phyloP scores from a whole-genome alignment of 352 stramenopile genomes.

The Globisporangium nodosum region DNA sequence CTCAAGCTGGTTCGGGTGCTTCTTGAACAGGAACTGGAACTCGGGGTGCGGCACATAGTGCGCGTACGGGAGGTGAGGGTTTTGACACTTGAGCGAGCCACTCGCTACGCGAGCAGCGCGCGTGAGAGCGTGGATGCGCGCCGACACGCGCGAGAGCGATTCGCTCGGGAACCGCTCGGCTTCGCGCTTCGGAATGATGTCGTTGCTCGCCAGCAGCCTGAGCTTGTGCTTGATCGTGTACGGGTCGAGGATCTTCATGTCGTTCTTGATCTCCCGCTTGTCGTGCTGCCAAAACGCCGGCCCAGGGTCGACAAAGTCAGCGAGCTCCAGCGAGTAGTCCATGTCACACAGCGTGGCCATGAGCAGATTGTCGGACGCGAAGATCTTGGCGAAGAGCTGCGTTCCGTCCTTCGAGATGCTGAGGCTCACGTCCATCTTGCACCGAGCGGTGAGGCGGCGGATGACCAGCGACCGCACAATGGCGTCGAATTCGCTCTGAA shows the following conservation, averaged over 20 bases:
- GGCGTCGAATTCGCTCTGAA: constrained; percentile 48
- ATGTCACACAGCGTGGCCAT: constrained; percentile 47
- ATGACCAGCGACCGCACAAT: constrained; percentile 55
- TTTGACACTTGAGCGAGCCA: constrained; percentile 18
- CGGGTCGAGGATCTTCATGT: constrained; percentile 38
- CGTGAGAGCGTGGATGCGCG: constrained; percentile 41
- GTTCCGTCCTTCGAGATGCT: constrained; percentile 43
- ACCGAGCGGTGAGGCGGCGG: constrained; percentile 34
- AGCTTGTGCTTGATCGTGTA: constrained; percentile 53
- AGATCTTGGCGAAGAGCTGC: constrained; percentile 40
- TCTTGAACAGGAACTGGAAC: constrained; percentile 67
- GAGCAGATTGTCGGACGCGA: constrained; percentile 58
- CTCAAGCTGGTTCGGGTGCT: constrained; percentile 49
- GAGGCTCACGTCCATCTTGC: constrained; percentile 56
- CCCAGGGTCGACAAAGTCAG: constrained; percentile 53
- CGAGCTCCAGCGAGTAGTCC: constrained; percentile 49
- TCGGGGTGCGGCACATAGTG: constrained; percentile 36
- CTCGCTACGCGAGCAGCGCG: constrained; percentile 23
- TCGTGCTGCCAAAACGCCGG: constrained; percentile 37
- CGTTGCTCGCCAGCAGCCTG: constrained; percentile 28
- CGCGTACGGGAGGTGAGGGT: constrained; percentile 27
- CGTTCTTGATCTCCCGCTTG: constrained; percentile 34
- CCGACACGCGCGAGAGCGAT: constrained; percentile 32
- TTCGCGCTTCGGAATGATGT: constrained; percentile 32
- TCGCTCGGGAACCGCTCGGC: constrained; percentile 36